These are phyloP conservation scores for Hanseniaspora uvarum DNA, from an alignment of 1,139 yeast genomes.

Conservation along the genomic window DNA sequence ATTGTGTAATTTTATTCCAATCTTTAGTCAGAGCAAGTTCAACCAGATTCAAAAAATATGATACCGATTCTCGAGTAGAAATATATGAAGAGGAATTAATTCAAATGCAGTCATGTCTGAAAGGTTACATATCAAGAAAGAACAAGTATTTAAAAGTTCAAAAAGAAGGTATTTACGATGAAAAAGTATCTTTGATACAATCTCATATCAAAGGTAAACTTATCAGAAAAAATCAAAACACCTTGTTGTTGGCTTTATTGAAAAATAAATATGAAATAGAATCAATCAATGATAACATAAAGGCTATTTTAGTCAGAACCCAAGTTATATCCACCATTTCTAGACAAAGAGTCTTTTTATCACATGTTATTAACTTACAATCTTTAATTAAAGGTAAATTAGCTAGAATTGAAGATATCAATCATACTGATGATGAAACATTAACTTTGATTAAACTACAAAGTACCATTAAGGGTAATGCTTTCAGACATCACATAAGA, in stretches of 20 bases:
- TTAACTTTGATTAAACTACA: conserved; percentile 23
- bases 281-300: conserved; percentile 40
- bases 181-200: conserved; percentile 23
- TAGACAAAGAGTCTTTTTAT: conserved; percentile 21
- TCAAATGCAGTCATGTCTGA: conserved; percentile 31
- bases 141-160: conserved; percentile 9
- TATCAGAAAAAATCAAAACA: conserved; percentile 20
- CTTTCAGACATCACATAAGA: conserved; percentile 15
- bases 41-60: conserved; percentile 52
- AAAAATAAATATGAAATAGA: conserved; percentile 26
- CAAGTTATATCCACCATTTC: conserved; percentile 27
- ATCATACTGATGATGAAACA: conserved; percentile 11
- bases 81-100: conserved; percentile 29
- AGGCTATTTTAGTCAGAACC: conserved; percentile 45
- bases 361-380: conserved; percentile 28
- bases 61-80: conserved; percentile 35
- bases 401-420: conserved; percentile 22
- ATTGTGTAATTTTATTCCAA: conserved; percentile 38
- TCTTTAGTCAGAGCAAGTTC: conserved; percentile 58
- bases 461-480: conserved; percentile 35
- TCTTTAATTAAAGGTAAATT: conserved; percentile 30
- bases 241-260: conserved; percentile 19
- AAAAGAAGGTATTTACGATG: neutral
- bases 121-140: conserved; percentile 28
- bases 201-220: conserved; percentile 26